Evolutionary conservation across 225 moss, liverwort and hornwort species (phyloP), one percentile per base, ranked within the genome.

Genomic region (Asterella californica): DNA sequence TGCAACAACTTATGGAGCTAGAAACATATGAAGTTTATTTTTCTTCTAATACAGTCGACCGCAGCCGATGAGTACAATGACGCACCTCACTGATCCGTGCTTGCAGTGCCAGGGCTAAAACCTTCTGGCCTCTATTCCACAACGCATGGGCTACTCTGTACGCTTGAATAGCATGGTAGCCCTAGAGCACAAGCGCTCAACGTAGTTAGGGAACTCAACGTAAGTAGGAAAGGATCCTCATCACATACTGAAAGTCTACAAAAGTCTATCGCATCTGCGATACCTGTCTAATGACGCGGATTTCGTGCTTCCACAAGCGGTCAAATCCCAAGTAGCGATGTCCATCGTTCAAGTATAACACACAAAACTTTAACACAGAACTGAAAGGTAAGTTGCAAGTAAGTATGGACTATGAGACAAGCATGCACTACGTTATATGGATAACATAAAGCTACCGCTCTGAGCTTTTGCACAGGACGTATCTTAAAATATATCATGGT

Each of bases 141-240:
- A 96, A 86, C 75, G 85, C 90, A 83, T 94, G 90, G 52, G 94
- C 96, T 74, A 94, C 89, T 71, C 96, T 82, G 49, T 96, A 90
- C 45, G 96, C 89, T 85, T 96, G 96, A 57, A 96, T 83, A 67
- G 96, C 94, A 90, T 96, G 96, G 75, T 96, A 96, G 10, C 96
- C 96, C 91, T 93, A 87, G 76, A 79, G 22, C 42, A 63, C 0
- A 83, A 42, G 24, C 2, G 45, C 34, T 27, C 9, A 59, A n/a
- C 10, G 27, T 21, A 49, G 48, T 50, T 15, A 72, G 67, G 19
- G 67, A 53, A 2, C 29, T 27, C 61, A 27, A 61, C 61, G n/a
- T 21, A 25, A 61, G 61, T 2, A 61, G 9, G 27, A 61, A 59
- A 21, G 18, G 59, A 61, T 61, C 27, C 2, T 60, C n/a, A 33